Conservation (phyloP, 768 basidiomycete species). For the Hirschioporus abietinus region DNA sequence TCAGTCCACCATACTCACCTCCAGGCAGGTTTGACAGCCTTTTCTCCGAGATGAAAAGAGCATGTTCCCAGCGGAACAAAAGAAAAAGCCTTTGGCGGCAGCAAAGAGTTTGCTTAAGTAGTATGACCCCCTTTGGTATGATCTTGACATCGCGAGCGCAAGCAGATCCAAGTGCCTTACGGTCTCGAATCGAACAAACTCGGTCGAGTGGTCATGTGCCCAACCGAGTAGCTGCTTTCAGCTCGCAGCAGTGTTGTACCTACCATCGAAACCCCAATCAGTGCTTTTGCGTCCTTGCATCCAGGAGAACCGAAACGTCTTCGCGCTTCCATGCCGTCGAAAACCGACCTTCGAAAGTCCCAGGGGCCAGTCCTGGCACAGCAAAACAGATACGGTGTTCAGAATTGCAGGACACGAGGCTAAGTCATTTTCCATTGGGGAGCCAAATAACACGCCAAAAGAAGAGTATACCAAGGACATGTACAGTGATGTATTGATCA, state of each 20-base stretch:
- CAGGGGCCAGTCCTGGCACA: background rate
- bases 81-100: background rate
- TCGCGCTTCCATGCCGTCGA: background rate
- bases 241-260: background rate
- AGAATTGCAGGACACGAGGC: background rate
- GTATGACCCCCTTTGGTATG: background rate
- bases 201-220: background rate
- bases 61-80: background rate
- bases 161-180: background rate
- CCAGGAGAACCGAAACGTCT: background rate
- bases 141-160: background rate
- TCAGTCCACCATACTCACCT: background rate
- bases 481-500: no score
- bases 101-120: background rate
- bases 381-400: background rate
- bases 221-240: background rate
- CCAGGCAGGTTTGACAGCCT: background rate
- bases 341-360: background rate
- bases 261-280: background rate
- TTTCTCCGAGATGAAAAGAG: background rate
- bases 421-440: background rate
- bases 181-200: background rate
- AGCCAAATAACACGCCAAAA: background rate
- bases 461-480: no score
- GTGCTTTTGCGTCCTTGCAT: background rate